phyloP scores from a whole-genome alignment of 2,329 filamentous ascomycete genomes.

The Ophiostoma tasmaniense region DNA sequence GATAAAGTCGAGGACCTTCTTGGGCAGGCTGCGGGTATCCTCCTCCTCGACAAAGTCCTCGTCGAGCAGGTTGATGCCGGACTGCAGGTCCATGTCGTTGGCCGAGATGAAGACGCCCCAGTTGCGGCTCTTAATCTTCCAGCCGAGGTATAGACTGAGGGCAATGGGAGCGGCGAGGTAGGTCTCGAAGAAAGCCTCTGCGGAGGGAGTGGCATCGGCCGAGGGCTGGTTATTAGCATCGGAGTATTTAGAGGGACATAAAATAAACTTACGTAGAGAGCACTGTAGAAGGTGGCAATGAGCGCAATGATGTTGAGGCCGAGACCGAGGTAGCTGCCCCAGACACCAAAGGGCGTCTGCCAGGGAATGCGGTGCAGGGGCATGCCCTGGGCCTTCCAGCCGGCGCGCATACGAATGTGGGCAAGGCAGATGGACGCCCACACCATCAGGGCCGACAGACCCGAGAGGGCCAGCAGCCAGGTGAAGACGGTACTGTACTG shows the following conservation, averaged over 20 bases:
- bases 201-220: conserved; percentile 28
- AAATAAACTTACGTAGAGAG: background rate
- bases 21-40: conserved; percentile 18
- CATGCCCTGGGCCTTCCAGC: conserved; percentile 54
- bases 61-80: conserved; percentile 37
- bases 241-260: too few species aligned
- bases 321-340: conserved; percentile 1
- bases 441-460: conserved; percentile 60
- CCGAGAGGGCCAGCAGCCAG: conserved; percentile 32
- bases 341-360: conserved; percentile 39
- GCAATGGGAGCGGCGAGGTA: conserved; percentile 51
- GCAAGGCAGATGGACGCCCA: conserved; percentile 59
- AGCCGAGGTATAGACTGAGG: conserved; percentile 50
- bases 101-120: conserved; percentile 48
- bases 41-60: conserved; percentile 43
- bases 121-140: conserved; percentile 52
- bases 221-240: conserved; percentile 22
- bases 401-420: conserved; percentile 60
- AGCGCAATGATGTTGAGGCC: background rate
- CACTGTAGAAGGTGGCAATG: background rate
- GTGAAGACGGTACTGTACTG: conserved; percentile 22
- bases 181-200: conserved; percentile 48
- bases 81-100: conserved; percentile 53
- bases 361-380: conserved; percentile 56
- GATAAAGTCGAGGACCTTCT: background rate